These are phyloP conservation scores for Sporisorium iseilematis-ciliati DNA, from an alignment of 1,284 basidiomycete species.

Conservation along the genomic window DNA sequence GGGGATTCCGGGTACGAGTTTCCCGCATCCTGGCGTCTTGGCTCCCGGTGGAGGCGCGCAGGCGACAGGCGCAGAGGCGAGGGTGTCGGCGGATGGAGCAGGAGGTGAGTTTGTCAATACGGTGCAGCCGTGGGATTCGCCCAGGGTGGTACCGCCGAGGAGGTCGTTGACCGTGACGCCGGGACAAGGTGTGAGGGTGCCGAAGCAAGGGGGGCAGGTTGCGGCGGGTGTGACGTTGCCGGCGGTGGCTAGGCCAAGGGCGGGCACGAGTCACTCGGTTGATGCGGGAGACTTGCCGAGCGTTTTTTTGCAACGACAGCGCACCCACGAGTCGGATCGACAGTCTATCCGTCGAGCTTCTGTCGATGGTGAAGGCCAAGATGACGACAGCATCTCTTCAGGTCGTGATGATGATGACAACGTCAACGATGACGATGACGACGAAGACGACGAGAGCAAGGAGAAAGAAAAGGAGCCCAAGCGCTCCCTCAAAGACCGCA, in stretches of 20 bases:
- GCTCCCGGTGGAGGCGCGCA: background rate
- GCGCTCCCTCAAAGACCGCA: conserved; percentile 11
- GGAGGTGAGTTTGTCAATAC: conserved; percentile 27
- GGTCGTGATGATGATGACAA: background rate
- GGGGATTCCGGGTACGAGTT: conserved; percentile 33
- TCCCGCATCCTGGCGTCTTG: conserved; percentile 34
- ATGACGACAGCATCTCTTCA: too few species aligned
- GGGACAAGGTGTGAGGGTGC: background rate
- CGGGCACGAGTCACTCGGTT: conserved; percentile 9
- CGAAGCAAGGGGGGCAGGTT: background rate
- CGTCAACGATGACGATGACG: conserved; percentile 10
- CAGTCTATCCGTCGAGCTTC: background rate
- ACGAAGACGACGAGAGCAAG: conserved; percentile 9
- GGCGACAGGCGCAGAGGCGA: background rate
- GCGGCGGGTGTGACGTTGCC: background rate
- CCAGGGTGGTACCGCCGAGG: conserved; percentile 6
- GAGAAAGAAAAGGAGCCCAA: conserved; percentile 9
- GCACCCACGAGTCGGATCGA: background rate
- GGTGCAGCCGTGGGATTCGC: conserved; percentile 42
- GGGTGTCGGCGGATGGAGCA: conserved; percentile 12
- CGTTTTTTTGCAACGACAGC: conserved; percentile 2
- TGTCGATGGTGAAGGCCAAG: background rate
- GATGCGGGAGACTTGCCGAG: conserved; percentile 20
- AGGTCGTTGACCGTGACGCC: conserved; percentile 19
- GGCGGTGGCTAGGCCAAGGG: background rate